A percentile compares a stretch with the other conserved stretches of the same genome.
These are phyloP conservation scores for Syzygium aqueum DNA, from an alignment of 345 rosid species.

Conservation along the genomic window DNA sequence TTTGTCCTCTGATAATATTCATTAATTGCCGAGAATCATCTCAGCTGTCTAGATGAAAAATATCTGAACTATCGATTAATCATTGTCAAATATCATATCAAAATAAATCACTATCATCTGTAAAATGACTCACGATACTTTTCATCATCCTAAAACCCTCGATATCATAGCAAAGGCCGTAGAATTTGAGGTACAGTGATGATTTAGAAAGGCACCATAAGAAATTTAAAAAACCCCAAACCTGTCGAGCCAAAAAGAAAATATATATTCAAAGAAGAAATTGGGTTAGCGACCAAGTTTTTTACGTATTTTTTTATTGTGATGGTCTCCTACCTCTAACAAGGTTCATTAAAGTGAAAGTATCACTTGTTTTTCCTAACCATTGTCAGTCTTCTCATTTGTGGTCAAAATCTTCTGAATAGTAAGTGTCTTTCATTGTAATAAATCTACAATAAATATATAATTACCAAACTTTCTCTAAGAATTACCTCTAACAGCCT, in stretches of 20 bases:
- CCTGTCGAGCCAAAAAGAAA: neutral
- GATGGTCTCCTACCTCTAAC: neutral
- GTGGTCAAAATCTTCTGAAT: neutral
- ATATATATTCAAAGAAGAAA: neutral
- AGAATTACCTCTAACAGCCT: neutral
- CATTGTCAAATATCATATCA: neutral
- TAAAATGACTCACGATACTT: neutral
- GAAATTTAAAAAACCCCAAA: neutral
- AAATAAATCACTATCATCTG: neutral
- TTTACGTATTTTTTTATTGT: neutral
- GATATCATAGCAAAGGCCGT: neutral
- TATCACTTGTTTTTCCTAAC: neutral
- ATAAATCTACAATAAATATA: neutral
- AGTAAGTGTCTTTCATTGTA: neutral
- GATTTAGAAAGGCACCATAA: neutral
- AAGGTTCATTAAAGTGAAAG: neutral
- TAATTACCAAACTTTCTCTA: neutral
- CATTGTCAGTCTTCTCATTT: neutral
- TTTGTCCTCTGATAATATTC: neutral
- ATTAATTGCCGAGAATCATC: neutral
- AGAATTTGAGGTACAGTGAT: neutral
- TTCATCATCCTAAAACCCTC: neutral
- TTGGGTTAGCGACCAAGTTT: neutral
- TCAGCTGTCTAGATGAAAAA: neutral
- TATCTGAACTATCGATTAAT: neutral